These are phyloP conservation scores for Cornus suecica DNA, from an alignment of 148 eudicot genomes.

Conservation along the genomic window DNA sequence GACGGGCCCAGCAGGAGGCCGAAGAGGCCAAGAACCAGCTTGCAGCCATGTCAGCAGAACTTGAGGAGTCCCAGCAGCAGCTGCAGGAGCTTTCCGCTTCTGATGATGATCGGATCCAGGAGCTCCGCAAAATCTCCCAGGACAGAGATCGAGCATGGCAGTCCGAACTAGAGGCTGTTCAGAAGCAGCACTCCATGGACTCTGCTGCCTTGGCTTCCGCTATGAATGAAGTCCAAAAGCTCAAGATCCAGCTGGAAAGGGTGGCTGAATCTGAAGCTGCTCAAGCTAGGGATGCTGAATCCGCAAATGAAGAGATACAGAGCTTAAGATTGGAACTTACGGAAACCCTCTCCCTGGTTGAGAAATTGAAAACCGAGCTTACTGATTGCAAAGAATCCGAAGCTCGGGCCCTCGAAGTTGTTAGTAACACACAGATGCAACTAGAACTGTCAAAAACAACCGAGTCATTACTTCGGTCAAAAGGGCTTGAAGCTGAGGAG, in stretches of 20 bases:
- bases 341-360: slow-evolving; percentile 48
- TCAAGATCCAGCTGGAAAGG: slow-evolving; percentile 57
- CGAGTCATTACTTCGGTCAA: slow-evolving; percentile 42
- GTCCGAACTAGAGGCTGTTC: slow-evolving; percentile 74
- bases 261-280: slow-evolving; percentile 53
- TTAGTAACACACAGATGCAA: slow-evolving; percentile 38
- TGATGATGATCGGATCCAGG: slow-evolving; percentile 64
- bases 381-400: slow-evolving; percentile 52
- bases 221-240: slow-evolving; percentile 64
- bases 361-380: slow-evolving; percentile 48
- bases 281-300: slow-evolving; percentile 46
- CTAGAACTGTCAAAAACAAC: slow-evolving; percentile 39
- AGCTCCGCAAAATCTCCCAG: slow-evolving; percentile 73
- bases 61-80: slow-evolving; percentile 65
- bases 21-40: slow-evolving; percentile 69
- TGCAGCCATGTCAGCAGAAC: slow-evolving; percentile 38
- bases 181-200: slow-evolving; percentile 72
- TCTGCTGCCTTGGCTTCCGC: slow-evolving; percentile 65
- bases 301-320: slow-evolving; percentile 51
- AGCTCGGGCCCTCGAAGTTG: slow-evolving; percentile 42
- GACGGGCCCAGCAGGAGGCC: slow-evolving; percentile 60
- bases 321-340: slow-evolving; percentile 48
- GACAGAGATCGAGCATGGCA: slow-evolving; percentile 88
- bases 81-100: slow-evolving; percentile 56
- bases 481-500: slow-evolving; percentile 41